Conservation (phyloP, 768 basidiomycete species). For the Leccinum broughii region DNA sequence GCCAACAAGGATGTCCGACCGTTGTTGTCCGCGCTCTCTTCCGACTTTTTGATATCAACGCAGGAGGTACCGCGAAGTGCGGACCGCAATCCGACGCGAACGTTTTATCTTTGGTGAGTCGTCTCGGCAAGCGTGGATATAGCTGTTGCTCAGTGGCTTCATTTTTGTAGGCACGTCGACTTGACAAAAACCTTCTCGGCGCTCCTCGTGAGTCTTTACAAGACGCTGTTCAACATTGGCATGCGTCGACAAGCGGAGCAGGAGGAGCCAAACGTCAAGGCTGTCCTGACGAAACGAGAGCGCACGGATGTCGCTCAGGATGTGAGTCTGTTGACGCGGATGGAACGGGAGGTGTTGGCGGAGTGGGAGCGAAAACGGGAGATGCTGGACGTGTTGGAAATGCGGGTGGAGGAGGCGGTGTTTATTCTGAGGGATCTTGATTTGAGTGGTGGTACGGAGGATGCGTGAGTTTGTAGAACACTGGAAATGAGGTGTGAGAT, state of each 20-base stretch:
- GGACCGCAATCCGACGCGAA: constrained; percentile 85
- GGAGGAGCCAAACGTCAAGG: constrained; percentile 61
- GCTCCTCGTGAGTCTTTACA: constrained; percentile 64
- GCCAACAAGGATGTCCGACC: constrained; percentile 70
- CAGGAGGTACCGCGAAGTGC: constrained; percentile 93
- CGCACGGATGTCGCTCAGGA: constrained; percentile 84
- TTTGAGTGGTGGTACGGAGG: constrained; percentile 48
- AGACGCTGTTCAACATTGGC: constrained; percentile 85
- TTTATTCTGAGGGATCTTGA: constrained; percentile 86
- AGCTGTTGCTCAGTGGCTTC: neutral
- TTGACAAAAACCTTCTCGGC: constrained; percentile 77
- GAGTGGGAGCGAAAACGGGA: constrained; percentile 75
- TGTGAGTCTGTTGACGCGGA: constrained; percentile 61
- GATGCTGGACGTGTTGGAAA: constrained; percentile 61
- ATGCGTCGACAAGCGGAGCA: constrained; percentile 72
- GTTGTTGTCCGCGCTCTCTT: constrained; percentile 73
- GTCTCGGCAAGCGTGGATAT: neutral
- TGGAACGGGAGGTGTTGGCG: constrained; percentile 73
- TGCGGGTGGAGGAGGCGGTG: constrained; percentile 83
- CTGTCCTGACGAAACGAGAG: constrained; percentile 72
- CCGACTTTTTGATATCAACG: constrained; percentile 81
- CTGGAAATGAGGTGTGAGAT: no score
- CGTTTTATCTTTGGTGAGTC: constrained; percentile 87
- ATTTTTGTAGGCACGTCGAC: constrained; percentile 77
- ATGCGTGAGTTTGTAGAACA: constrained; percentile 29